Evolutionary conservation across 1,284 basidiomycete species (phyloP), one percentile per base, ranked within the genome.

Genomic region (Cutaneotrichosporon daszewskae): DNA sequence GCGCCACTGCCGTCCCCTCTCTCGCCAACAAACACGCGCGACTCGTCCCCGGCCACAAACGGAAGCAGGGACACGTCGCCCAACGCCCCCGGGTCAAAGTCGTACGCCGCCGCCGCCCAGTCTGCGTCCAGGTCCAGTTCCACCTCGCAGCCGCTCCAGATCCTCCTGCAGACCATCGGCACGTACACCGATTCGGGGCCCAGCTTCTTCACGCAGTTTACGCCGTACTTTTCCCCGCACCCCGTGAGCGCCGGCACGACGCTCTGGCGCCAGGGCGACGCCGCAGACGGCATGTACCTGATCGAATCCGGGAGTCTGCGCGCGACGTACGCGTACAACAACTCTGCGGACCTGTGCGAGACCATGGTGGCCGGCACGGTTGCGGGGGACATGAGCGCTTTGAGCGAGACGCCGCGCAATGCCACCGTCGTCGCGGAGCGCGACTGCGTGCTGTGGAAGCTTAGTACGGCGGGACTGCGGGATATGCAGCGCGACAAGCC

Each of bases 311-410:
- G 91, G 10, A 79, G 87, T 25, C 75, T 95, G 28, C 77, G 85
- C 12, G 90, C 90, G 0, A 78, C 78, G 14, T 92, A 92, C 66
- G 70, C 73, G 39, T 90, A 89, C 62, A 79, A 80, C 10, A 74
- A 77, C 7, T 77, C 78, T 22, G 67, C 72, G 10, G 23, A 24
- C 24, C 79, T 88, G 35, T 82, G 86, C 59, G 87, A 89, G 71
- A 86, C 84, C 5, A 95, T 94, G 90, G 87, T 94, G 0, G 82
- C 89, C 2, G 90, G 89, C 1, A 88, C 88, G 0, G 73, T 94
- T 5, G 87, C 90, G 3, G 91, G 91, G 1, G 91, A 95, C 68
- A 70, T 95, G 43, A 84, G 85, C 0, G 84, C 84, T 27, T 71
- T 96, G 19, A 82, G 86, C 8, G 81, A 81, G 14, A 76, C 83